Evolutionary conservation across 192 early-diverging fungal genomes (phyloP).

Genomic region (Chytriomyces sp.): DNA sequence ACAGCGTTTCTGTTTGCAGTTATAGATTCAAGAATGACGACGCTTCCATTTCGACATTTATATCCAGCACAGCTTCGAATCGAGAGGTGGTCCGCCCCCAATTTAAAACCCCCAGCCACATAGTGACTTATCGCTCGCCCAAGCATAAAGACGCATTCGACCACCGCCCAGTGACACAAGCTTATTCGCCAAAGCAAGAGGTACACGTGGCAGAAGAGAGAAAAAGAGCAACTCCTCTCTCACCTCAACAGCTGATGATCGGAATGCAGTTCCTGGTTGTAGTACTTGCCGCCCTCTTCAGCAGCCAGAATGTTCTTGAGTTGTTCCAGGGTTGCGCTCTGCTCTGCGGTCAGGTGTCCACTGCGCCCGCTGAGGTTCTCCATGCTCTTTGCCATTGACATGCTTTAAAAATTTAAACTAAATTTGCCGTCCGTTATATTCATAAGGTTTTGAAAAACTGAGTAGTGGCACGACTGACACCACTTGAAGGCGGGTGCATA

Average conservation of each 20-base stretch:
- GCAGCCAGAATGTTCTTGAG: constrained; percentile 65
- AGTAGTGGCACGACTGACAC: too few species aligned
- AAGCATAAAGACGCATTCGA: too few species aligned
- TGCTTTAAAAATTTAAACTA: background rate
- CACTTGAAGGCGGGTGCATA: too few species aligned
- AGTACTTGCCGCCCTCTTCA: constrained; percentile 56
- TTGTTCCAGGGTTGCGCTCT: constrained; percentile 56
- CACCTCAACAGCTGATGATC: constrained; percentile 69
- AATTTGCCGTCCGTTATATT: too few species aligned
- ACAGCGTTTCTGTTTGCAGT: too few species aligned
- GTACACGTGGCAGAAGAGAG: background rate
- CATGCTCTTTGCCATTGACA: constrained; percentile 9
- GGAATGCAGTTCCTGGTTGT: constrained; percentile 62
- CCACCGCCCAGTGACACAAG: too few species aligned
- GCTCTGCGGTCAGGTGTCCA: constrained; percentile 66
- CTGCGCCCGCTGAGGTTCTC: constrained; percentile 57
- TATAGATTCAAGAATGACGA: background rate
- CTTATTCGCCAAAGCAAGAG: background rate
- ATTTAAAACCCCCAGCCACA: background rate
- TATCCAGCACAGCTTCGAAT: too few species aligned
- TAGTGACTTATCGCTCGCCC: background rate
- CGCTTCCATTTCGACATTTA: too few species aligned
- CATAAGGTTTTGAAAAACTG: too few species aligned
- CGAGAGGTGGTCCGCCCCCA: too few species aligned
- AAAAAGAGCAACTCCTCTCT: too few species aligned